Base-by-base conservation (phyloP, 148 eudicot species). In the Rhododendron simsii region DNA sequence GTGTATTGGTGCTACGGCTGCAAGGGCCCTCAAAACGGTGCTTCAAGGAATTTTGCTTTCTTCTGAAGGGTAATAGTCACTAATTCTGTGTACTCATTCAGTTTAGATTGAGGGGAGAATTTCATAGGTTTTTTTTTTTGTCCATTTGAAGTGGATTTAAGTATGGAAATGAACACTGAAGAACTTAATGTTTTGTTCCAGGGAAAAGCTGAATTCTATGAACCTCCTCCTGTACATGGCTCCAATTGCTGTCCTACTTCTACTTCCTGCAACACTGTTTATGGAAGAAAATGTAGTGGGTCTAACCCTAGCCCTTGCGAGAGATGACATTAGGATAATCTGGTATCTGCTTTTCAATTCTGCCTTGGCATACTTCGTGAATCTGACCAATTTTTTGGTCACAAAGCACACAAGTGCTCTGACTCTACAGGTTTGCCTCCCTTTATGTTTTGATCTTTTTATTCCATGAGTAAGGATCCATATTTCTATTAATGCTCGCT, bases 391-490 rank as follows among this genome's bases (percentile, higher is more conserved):
- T 71, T 96, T 96, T 92, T 86, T 96, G 93, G 98, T 96, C 89
- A 96, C 98, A 73, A 96, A 96, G 86, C 98, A 96, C 87, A 95
- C 98, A 65, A 96, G 98, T 91, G 98, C 98, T 77, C 90, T 96
- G 85, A 96, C 98, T 78, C 95, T 96, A 67, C 98, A 96, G 98
- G 98, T 96, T 93, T 86, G 91, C 41, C 71, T 47, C 20, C n/a
- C 78, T 73, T 81, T 78, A 41, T 53, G 14, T 44, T 78, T 3
- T 51, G 79, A 37, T 21, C 85, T 85, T 28, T 76, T 20, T 3
- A 41, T 35, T 2, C 11, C 81, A 45, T 45, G 5, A 7, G 12
- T 37, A 69, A 26, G 51, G 73, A 59, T 86, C 53, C 13, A 20
- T 76, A 7, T 39, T 50, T 82, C 55, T 20, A 20, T 50, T 51